phyloP scores from a whole-genome alignment of 1,139 yeast genomes.

The Meyerozyma carpophila region DNA sequence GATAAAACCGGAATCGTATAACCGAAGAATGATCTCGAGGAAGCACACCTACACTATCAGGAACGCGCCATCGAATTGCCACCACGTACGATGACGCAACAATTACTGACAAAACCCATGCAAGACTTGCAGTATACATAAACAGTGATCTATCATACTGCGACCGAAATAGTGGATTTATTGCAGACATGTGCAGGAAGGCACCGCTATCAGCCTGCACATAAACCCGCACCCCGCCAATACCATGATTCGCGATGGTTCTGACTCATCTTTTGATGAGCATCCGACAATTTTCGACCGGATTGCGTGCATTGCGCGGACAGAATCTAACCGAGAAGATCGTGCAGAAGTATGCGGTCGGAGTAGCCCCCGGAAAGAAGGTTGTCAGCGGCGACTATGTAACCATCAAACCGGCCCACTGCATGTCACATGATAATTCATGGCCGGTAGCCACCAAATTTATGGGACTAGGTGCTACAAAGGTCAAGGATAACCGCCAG shows the following conservation, averaged over 20 bases:
- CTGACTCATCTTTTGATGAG: slow-evolving; percentile 22
- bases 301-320: slow-evolving; percentile 26
- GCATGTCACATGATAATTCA: slow-evolving; percentile 98
- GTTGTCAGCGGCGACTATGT: slow-evolving; percentile 93
- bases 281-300: slow-evolving; percentile 6
- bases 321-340: slow-evolving; percentile 94
- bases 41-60: slow-evolving; percentile 15
- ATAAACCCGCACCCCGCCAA: slow-evolving; percentile 14
- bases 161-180: background rate
- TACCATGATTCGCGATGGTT: slow-evolving; percentile 13
- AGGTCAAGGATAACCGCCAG: slow-evolving; percentile 79
- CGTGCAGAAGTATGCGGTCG: slow-evolving; percentile 89
- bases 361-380: slow-evolving; percentile 60
- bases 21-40: slow-evolving; percentile 45
- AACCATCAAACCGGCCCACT: slow-evolving; percentile 90
- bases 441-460: slow-evolving; percentile 99
- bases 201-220: background rate
- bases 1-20: slow-evolving; percentile 28
- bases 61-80: slow-evolving; percentile 28
- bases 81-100: slow-evolving; percentile 40
- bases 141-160: too few species aligned
- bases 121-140: slow-evolving; percentile 2
- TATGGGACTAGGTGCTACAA: slow-evolving; percentile 87
- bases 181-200: background rate
- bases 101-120: slow-evolving; percentile 10